Conservation (phyloP, 352 stramenopile genomes). For the Blastocystis sp. region DNA sequence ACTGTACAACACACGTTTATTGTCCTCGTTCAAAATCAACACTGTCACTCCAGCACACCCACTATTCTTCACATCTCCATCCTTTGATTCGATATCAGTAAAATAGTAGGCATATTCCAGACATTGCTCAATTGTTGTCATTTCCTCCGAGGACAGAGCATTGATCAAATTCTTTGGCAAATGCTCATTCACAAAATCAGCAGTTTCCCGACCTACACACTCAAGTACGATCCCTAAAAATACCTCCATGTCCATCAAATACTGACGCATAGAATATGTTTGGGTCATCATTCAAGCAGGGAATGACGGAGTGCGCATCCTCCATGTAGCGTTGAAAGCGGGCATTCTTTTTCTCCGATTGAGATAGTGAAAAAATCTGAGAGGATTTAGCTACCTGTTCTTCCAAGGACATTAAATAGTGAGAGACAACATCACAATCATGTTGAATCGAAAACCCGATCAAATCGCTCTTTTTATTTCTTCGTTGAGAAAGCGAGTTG, state of each 20-base stretch:
- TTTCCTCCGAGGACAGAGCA: neutral
- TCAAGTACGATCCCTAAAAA: neutral
- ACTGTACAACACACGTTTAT: slow-evolving; percentile 48
- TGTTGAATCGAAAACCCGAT: neutral
- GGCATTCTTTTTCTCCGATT: slow-evolving; percentile 47
- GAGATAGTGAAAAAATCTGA: slow-evolving; percentile 37
- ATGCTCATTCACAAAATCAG: slow-evolving; percentile 17
- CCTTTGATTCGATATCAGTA: slow-evolving; percentile 60
- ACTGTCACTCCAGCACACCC: slow-evolving; percentile 34
- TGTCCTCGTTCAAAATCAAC: slow-evolving; percentile 12
- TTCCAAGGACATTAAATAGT: neutral
- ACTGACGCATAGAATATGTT: slow-evolving; percentile 40
- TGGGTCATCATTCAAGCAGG: neutral
- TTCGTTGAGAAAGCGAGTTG: neutral
- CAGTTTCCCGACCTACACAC: slow-evolving; percentile 36
- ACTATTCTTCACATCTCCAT: slow-evolving; percentile 43
- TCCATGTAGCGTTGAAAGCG: slow-evolving; percentile 58
- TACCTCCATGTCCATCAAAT: slow-evolving; percentile 61
- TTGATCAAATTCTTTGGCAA: slow-evolving; percentile 40
- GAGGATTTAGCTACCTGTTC: neutral
- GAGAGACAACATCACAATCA: neutral
- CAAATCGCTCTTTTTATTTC: neutral
- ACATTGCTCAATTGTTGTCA: slow-evolving; percentile 27
- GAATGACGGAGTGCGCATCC: slow-evolving; percentile 31
- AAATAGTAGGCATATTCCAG: slow-evolving; percentile 50